A percentile compares a stretch with the other conserved stretches of the same genome.
These are phyloP conservation scores for Mimosa bimucronata DNA, from an alignment of 306 rosid species.

Conservation along the genomic window DNA sequence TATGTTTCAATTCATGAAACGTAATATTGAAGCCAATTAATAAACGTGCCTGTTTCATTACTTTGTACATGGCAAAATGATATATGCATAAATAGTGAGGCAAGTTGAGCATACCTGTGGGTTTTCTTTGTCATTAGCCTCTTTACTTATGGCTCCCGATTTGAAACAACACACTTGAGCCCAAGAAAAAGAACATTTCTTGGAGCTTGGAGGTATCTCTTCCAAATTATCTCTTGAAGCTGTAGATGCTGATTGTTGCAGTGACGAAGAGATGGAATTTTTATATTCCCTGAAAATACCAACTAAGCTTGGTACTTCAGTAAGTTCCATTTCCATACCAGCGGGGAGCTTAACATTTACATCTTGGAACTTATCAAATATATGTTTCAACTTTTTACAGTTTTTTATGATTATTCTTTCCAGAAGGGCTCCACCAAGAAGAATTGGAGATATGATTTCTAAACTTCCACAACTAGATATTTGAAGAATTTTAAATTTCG, in stretches of 20 bases:
- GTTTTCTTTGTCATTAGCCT: not conserved
- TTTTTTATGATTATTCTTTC: too few relatives aligned
- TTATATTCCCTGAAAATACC: too few relatives aligned
- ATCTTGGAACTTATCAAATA: not conserved
- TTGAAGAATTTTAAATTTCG: constrained; percentile 20
- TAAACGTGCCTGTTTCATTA: not conserved
- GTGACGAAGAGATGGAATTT: too few relatives aligned
- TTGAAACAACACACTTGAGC: too few relatives aligned
- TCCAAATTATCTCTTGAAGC: too few relatives aligned
- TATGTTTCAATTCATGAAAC: too few relatives aligned
- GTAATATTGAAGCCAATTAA: too few relatives aligned
- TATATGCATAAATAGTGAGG: not conserved
- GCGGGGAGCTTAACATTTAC: not conserved
- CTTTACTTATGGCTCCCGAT: not conserved
- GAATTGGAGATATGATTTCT: not conserved
- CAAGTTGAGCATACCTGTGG: not conserved
- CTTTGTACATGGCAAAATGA: not conserved
- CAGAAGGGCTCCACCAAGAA: not conserved
- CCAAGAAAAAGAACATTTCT: not conserved
- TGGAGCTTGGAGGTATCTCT: not conserved
- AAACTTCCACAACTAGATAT: constrained; percentile 9
- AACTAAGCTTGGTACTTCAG: too few relatives aligned
- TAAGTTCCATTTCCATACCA: not conserved
- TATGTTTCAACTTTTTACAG: not conserved
- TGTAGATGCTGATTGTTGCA: not conserved